Evolutionary conservation across 23 red algal genomes (phyloP), one percentile per base, ranked within the genome.

Genomic region (Cyanidioschyzon merolae): DNA sequence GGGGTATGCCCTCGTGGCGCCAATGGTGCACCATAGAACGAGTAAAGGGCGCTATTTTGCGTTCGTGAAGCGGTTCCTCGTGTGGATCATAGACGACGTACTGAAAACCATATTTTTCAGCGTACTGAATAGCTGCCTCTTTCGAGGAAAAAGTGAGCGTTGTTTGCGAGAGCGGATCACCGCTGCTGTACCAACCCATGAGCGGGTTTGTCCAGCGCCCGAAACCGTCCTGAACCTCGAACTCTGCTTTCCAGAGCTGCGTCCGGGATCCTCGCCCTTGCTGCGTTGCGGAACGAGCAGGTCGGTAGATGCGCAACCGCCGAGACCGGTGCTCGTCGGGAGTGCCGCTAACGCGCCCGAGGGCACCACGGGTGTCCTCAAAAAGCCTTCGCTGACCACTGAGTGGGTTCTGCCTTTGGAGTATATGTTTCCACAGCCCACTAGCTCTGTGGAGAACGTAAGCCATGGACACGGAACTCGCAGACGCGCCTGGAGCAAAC

Each of bases 121-220:
- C 94, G 76, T 98, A 98, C 24, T 89, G 38, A 16, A 92, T 82
- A 34, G 94, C 94, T 16, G 88, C 86, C 58, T 91, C 88, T 78
- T 89, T 89, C 32, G 76, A 79, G 68, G 94, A 85, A 68, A 98
- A 98, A 58, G 81, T 75, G 50, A 98, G 79, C 34, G 76, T 76
- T 68, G 89, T 84, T 71, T 91, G 85, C 21, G 84, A 87, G 17
- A 98, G 83, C 27, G 94, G 94, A 68, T 98, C 94, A 31, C 88
- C 88, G 27, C 88, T 98, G 76, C 88, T 91, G 26, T 88, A 91
- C 94, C 94, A 98, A 34, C 94, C 94, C 94, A 98, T 98, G 40
- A 98, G 77, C 29, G 94, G 94, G 51, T 98, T 98, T 21, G 88
- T 91, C 94, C 94, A 98, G 82, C 91, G 84, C 38, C 58, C 92